Evolutionary conservation across 192 early-diverging fungal genomes (phyloP).

Genomic region (Kickxella alabastrina): DNA sequence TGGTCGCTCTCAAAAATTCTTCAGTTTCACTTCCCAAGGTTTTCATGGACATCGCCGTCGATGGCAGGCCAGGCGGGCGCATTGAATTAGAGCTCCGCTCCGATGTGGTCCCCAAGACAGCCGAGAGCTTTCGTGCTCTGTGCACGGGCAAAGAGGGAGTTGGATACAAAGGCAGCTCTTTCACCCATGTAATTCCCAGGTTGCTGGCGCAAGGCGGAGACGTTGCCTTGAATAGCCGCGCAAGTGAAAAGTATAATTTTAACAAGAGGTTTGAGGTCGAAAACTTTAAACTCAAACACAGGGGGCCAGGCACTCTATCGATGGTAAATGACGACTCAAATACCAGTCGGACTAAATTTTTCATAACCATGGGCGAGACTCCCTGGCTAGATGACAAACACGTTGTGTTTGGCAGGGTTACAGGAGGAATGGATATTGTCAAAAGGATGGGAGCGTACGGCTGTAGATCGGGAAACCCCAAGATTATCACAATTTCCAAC

Average conservation of each 20-base stretch:
- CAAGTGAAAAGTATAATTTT: conserved; percentile 80
- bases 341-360: conserved; percentile 89
- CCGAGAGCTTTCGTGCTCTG: conserved; percentile 83
- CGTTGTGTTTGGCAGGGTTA: conserved; percentile 82
- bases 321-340: conserved; percentile 87
- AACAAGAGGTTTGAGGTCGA: conserved; percentile 76
- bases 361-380: conserved; percentile 83
- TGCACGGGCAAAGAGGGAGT: conserved; percentile 86
- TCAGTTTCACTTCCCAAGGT: too few species aligned
- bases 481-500: too few species aligned
- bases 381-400: conserved; percentile 88
- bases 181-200: conserved; percentile 84
- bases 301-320: conserved; percentile 76
- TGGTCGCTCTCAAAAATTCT: too few species aligned
- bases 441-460: conserved; percentile 91
- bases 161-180: conserved; percentile 77
- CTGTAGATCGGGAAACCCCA: too few species aligned
- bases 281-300: conserved; percentile 84
- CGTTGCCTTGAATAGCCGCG: conserved; percentile 85
- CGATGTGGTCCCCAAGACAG: conserved; percentile 68
- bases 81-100: conserved; percentile 73
- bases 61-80: conserved; percentile 14
- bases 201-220: conserved; percentile 95
- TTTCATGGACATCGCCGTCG: conserved; percentile 31
- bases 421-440: conserved; percentile 81